phyloP scores from a whole-genome alignment of 1,284 basidiomycete genomes.

The Boletus smithii region DNA sequence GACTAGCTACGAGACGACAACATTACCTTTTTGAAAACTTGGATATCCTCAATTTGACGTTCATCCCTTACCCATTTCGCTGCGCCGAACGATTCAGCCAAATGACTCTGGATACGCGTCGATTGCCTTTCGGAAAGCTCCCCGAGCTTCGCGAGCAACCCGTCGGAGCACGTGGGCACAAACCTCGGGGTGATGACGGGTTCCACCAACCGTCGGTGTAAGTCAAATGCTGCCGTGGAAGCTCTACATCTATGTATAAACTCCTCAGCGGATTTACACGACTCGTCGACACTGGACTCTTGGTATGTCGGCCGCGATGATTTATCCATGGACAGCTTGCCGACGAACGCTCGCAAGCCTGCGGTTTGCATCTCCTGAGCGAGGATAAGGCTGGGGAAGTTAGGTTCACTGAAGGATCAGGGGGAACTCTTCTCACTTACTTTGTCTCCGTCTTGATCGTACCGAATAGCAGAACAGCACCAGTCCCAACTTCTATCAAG shows the following conservation, averaged over 20 bases:
- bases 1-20: not conserved
- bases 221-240: slow-evolving; percentile 40
- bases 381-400: slow-evolving; percentile 58
- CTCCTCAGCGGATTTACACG: slow-evolving; percentile 48
- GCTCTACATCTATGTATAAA: slow-evolving; percentile 56
- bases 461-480: slow-evolving; percentile 73
- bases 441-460: slow-evolving; percentile 79
- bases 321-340: slow-evolving; percentile 84
- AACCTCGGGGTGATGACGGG: slow-evolving; percentile 84
- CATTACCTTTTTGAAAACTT: slow-evolving; percentile 65
- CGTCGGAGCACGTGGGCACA: slow-evolving; percentile 75
- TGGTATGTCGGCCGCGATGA: slow-evolving; percentile 69
- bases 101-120: slow-evolving; percentile 67
- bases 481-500: slow-evolving; percentile 70
- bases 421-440: slow-evolving; percentile 40
- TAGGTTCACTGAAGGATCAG: not conserved
- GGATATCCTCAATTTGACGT: slow-evolving; percentile 64
- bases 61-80: slow-evolving; percentile 65
- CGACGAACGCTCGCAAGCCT: slow-evolving; percentile 77
- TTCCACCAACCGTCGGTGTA: slow-evolving; percentile 54
- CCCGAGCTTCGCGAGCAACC: slow-evolving; percentile 58
- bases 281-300: slow-evolving; percentile 51
- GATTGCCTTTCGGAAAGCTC: slow-evolving; percentile 43
- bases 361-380: slow-evolving; percentile 65
- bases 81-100: slow-evolving; percentile 73